Conservation (phyloP, 306 rosid genomes). For the Cucumis melo region DNA sequence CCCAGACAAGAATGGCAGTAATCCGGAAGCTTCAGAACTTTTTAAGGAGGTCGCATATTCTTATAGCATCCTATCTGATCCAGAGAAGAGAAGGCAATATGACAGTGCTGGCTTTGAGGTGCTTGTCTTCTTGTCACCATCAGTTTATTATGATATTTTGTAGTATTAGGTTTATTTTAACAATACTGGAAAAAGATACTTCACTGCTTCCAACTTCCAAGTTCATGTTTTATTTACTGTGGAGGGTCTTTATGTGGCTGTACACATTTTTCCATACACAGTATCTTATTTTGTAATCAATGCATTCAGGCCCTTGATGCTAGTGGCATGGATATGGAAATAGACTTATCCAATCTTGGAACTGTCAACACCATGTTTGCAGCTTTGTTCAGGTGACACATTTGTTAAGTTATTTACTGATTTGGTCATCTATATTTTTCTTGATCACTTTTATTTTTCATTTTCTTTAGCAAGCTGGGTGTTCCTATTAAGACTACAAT, state of each 20-base stretch:
- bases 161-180: background rate
- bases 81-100: conserved; percentile 92
- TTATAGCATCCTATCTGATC: conserved; percentile 87
- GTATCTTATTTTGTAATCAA: conserved; percentile 7
- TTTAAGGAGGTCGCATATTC: conserved; percentile 96
- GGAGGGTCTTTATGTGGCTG: background rate
- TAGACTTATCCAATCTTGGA: conserved; percentile 96
- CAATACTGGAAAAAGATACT: background rate
- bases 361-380: conserved; percentile 99
- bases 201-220: background rate
- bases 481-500: conserved; percentile 98
- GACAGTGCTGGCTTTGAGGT: conserved; percentile 98
- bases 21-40: conserved; percentile 89
- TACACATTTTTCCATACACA: background rate
- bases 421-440: conserved; percentile 4
- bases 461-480: conserved; percentile 80
- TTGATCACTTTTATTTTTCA: conserved; percentile 21
- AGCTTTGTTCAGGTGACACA: conserved; percentile 86
- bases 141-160: conserved; percentile 1
- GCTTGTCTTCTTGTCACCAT: conserved; percentile 6
- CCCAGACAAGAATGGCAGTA: conserved; percentile 88
- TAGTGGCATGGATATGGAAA: conserved; percentile 95
- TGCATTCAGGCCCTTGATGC: conserved; percentile 74
- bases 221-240: background rate
- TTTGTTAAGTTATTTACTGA: conserved; percentile 9